Evolutionary conservation across 2,329 filamentous ascomycete genomes (phyloP), one percentile per base, ranked within the genome.

Genomic region (Trichoderma atroviride): DNA sequence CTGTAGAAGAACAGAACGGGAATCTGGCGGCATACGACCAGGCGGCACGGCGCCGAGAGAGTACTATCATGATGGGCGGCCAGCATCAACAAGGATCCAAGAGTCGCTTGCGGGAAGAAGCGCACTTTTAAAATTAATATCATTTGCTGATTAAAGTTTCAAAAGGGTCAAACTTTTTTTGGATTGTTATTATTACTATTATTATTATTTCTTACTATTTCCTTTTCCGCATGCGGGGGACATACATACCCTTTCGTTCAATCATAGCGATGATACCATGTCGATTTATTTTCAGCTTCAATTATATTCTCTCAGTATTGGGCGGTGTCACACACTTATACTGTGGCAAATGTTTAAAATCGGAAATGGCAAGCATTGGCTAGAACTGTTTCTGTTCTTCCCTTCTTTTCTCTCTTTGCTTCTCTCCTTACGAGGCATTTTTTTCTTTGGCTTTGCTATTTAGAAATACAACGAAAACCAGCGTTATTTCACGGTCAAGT

Each of bases 61-160:
- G 89, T 74, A 81, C 83, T 57, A 87, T 90, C 77, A 87, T 89
- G 70, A 82, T 85, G 75, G 81, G 85, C 69, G 80, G 81, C 24
- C 79, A 62, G 37, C 84, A 81, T 65, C 81, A 83, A 24, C 85
- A 87, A 72, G 79, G 79, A 50, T 85, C 84, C 0, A 85, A 83
- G 74, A 87, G 85, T 72, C 85, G 85, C 13, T 79, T 88, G 40
- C 81, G 85, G 47, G 86, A 88, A 71, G 85, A 87, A 76, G 82
- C 82, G n/a, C 83, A 81, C 73, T 85, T 83, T 71, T 84, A 76
- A 78, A n/a, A 71, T 70, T 69, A 74, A 74, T 55, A 73, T 66
- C 52, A 73, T 65, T 73, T 59, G 22, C 61, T 24, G 53, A 40
- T 64, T 53, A 53, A 47, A 59, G 24, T 19, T 59, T 62, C 50